These are phyloP conservation scores for Vaccinium corymbosum DNA, from an alignment of 148 eudicot genomes.

Conservation along the genomic window DNA sequence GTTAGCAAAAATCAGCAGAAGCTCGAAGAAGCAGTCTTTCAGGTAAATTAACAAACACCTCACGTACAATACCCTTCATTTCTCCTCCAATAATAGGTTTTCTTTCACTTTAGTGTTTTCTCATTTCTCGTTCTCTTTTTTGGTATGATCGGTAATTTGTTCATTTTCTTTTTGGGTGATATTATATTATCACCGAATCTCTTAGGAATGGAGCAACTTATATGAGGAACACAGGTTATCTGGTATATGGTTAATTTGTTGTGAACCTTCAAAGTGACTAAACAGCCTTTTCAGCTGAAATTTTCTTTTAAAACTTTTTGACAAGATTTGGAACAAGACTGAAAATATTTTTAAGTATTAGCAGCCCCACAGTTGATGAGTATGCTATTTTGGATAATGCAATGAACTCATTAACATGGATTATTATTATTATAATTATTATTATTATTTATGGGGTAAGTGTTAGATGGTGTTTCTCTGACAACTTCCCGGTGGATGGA, in stretches of 20 bases:
- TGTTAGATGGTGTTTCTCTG: not conserved
- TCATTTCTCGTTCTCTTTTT: not conserved
- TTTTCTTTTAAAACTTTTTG: not conserved
- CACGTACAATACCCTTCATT: not conserved
- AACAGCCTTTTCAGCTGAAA: not conserved
- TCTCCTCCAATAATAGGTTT: not conserved
- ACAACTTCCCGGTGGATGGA: not conserved
- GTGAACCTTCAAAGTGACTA: not conserved
- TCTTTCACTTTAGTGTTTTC: not conserved
- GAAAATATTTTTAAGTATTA: not conserved
- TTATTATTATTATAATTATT: not conserved
- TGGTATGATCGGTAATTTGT: not conserved
- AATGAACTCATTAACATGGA: not conserved
- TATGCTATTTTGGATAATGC: not conserved
- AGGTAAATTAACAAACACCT: not conserved
- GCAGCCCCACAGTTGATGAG: not conserved
- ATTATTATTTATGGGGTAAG: not conserved
- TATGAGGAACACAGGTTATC: not conserved
- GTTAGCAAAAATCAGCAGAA: not conserved
- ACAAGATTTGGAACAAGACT: not conserved
- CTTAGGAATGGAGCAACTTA: not conserved
- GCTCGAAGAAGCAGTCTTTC: constrained; percentile 3
- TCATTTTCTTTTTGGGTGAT: not conserved
- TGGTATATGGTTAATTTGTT: not conserved
- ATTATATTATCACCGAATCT: not conserved